These are phyloP conservation scores for Malassezia obtusa DNA, from an alignment of 1,284 basidiomycete species.

Conservation along the genomic window DNA sequence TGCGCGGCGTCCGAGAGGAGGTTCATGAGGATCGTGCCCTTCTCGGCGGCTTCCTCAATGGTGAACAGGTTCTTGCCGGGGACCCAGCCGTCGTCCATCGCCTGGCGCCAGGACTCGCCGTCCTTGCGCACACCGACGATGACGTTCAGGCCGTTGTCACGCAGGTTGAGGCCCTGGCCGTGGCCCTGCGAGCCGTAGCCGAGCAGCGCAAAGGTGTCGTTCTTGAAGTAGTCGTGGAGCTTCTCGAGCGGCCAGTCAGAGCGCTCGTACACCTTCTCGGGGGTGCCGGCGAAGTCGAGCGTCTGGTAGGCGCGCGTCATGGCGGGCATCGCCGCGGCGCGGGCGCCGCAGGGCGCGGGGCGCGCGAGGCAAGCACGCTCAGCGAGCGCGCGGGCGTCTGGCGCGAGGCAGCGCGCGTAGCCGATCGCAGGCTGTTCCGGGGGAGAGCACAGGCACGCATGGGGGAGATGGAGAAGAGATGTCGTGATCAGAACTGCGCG, in stretches of 20 bases:
- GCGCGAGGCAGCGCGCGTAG: conserved; percentile 1
- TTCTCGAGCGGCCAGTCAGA: conserved; percentile 95
- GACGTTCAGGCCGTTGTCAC: conserved; percentile 97
- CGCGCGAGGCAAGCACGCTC: conserved; percentile 7
- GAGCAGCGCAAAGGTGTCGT: conserved; percentile 84
- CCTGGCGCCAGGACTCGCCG: conserved; percentile 93
- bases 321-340: conserved; percentile 20
- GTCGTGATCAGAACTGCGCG: not conserved
- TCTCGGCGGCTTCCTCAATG: conserved; percentile 92
- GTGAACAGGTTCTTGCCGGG: conserved; percentile 96
- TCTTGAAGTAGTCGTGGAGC: conserved; percentile 91
- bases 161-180: conserved; percentile 95
- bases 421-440: conserved; percentile 9
- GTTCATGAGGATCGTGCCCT: conserved; percentile 99
- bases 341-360: conserved; percentile 4
- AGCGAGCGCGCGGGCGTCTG: conserved; percentile 7
- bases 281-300: conserved; percentile 85
- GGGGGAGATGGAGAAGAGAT: not conserved
- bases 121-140: conserved; percentile 96
- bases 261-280: conserved; percentile 94
- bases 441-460: conserved; percentile 4
- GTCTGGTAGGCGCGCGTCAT: conserved; percentile 68
- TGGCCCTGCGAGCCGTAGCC: conserved; percentile 95
- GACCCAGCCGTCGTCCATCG: conserved; percentile 92
- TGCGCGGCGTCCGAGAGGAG: conserved; percentile 96